Percentiles rank a stretch among this genome's conserved stretches.
Evolutionary conservation across 164 flowering plant genomes (phyloP).

Genomic region (Echeveria elegans): DNA sequence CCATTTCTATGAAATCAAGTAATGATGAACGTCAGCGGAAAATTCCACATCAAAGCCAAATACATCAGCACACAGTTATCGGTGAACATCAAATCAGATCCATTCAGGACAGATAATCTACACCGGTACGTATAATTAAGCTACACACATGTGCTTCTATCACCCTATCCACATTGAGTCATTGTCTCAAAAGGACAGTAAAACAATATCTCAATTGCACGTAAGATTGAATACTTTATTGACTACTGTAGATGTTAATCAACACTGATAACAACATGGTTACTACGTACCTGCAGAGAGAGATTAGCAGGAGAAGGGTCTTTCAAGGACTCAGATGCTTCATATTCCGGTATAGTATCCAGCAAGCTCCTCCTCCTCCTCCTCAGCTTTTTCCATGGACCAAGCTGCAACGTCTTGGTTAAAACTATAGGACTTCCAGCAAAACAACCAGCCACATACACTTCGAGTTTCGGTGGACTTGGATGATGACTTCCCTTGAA

Average conservation of each 20-base stretch:
- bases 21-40: not conserved
- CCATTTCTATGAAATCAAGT: slow-evolving; percentile 18
- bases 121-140: too few species aligned
- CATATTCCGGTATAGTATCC: slow-evolving; percentile 70
- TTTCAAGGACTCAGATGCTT: slow-evolving; percentile 29
- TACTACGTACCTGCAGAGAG: too few species aligned
- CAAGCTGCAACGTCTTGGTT: slow-evolving; percentile 54
- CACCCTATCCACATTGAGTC: too few species aligned
- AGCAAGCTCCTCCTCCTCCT: slow-evolving; percentile 48
- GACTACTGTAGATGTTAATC: too few species aligned
- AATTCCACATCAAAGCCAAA: not conserved
- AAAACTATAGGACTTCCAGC: slow-evolving; percentile 62
- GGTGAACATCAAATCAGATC: not conserved
- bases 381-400: slow-evolving; percentile 35
- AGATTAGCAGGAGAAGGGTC: slow-evolving; percentile 7
- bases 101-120: too few species aligned
- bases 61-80: not conserved
- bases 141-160: too few species aligned
- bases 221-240: too few species aligned
- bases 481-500: slow-evolving; percentile 37
- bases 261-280: too few species aligned
- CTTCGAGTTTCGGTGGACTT: slow-evolving; percentile 50
- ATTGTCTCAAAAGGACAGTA: too few species aligned
- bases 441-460: slow-evolving; percentile 69
- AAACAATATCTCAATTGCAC: too few species aligned